Evolutionary conservation across 192 early-diverging fungal species (phyloP).

Genomic region (Dimargaris verticillata): DNA sequence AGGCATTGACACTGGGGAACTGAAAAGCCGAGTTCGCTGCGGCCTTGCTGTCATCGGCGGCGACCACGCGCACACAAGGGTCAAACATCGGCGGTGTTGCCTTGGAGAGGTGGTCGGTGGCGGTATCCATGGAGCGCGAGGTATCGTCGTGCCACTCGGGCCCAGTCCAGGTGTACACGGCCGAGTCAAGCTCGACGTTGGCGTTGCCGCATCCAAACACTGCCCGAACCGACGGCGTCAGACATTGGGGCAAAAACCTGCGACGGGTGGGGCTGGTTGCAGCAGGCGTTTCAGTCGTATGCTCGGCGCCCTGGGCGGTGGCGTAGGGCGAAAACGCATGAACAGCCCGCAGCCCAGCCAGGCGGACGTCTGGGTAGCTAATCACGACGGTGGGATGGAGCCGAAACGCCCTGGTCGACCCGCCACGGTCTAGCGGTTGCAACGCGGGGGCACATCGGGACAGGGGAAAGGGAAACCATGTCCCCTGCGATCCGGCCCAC

Average conservation of each 20-base stretch:
- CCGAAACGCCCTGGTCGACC: neutral
- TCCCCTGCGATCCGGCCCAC: no score
- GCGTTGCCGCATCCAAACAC: slow-evolving; percentile 11
- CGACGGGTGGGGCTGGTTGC: no score
- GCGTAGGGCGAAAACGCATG: slow-evolving; percentile 7
- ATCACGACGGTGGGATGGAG: slow-evolving; percentile 11
- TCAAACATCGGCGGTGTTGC: neutral
- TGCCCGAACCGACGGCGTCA: slow-evolving; percentile 10
- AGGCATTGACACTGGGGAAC: slow-evolving; percentile 2
- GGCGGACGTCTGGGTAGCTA: slow-evolving; percentile 10
- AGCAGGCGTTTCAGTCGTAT: neutral
- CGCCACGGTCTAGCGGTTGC: neutral
- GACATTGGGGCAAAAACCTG: slow-evolving; percentile 5
- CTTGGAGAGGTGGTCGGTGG: neutral
- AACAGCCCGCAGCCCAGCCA: slow-evolving; percentile 5
- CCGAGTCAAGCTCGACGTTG: slow-evolving; percentile 8
- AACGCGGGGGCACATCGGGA: neutral
- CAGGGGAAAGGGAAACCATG: no score
- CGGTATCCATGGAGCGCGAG: neutral
- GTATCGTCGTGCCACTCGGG: neutral
- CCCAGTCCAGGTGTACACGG: slow-evolving; percentile 5
- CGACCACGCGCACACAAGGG: slow-evolving; percentile 1
- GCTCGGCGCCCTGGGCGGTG: neutral
- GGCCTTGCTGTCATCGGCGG: neutral
- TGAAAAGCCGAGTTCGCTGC: neutral